Conservation (phyloP, 805 yeast species). For the Jamesozyma rosinii region DNA sequence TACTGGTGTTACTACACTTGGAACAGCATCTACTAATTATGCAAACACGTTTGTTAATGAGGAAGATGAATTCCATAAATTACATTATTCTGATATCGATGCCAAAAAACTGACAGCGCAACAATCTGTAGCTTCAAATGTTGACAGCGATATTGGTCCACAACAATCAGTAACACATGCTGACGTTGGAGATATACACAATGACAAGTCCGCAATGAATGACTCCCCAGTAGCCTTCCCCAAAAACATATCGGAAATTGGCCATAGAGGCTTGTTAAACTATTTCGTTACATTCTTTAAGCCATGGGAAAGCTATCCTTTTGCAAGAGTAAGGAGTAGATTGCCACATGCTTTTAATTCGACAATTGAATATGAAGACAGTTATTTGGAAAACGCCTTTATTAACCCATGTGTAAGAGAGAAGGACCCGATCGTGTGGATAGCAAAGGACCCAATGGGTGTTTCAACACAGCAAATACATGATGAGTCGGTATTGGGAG, state of each 20-base stretch:
- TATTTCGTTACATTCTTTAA: constrained; percentile 35
- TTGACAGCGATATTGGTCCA: neutral
- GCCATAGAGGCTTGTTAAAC: constrained; percentile 7
- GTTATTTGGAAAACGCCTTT: constrained; percentile 27
- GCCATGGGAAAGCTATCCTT: constrained; percentile 39
- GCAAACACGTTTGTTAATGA: constrained; percentile 23
- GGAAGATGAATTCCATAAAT: constrained; percentile 21
- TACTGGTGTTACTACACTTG: constrained; percentile 3
- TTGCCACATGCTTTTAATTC: constrained; percentile 31
- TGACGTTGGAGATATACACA: constrained; percentile 21
- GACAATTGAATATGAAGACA: constrained; percentile 27
- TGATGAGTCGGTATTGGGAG: constrained; percentile 43
- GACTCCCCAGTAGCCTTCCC: constrained; percentile 21
- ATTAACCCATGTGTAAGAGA: constrained; percentile 25
- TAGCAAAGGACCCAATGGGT: constrained; percentile 60
- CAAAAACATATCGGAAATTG: constrained; percentile 14
- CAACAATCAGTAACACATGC: constrained; percentile 6
- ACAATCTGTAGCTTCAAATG: neutral
- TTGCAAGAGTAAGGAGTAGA: constrained; percentile 35
- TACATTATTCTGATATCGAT: constrained; percentile 18
- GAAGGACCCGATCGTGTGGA: constrained; percentile 53
- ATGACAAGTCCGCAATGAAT: constrained; percentile 18
- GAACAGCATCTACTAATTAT: constrained; percentile 1
- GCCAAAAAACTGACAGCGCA: constrained; percentile 1
- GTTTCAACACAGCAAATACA: constrained; percentile 50